Evolutionary conservation across 2,329 filamentous ascomycete species (phyloP).

Genomic region (Amauroascus verrucosus): DNA sequence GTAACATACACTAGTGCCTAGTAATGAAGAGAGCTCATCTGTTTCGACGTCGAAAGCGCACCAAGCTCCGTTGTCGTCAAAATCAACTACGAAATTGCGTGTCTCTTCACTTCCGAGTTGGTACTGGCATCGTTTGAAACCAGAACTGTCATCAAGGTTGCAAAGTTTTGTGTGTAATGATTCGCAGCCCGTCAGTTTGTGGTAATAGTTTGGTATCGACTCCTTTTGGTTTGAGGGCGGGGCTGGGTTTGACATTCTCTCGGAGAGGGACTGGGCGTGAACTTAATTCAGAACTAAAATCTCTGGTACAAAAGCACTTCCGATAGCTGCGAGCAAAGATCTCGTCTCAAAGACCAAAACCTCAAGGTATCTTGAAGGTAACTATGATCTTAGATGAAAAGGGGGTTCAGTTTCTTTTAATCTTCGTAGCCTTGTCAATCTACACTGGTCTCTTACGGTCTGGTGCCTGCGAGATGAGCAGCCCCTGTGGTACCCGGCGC

Average conservation of each 20-base stretch:
- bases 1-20: constrained; percentile 26
- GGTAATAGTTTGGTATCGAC: constrained; percentile 14
- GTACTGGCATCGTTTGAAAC: constrained; percentile 25
- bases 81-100: constrained; percentile 36
- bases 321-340: too few species aligned
- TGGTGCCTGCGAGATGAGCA: not conserved
- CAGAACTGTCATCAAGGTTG: constrained; percentile 29
- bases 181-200: not conserved
- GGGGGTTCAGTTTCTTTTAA: not conserved
- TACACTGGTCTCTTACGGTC: not conserved
- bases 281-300: not conserved
- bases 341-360: too few species aligned
- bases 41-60: constrained; percentile 31
- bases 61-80: constrained; percentile 35
- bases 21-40: constrained; percentile 27
- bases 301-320: too few species aligned
- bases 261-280: not conserved
- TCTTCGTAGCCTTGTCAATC: not conserved
- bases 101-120: constrained; percentile 25
- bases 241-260: not conserved
- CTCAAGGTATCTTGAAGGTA: not conserved
- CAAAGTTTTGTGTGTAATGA: constrained; percentile 22
- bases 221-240: not conserved
- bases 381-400: not conserved
- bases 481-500: not conserved